Percentiles rank a stretch among this genome's conserved stretches.
Conservation (phyloP, 2,329 filamentous ascomycete species). For the Colletotrichum costaricense region DNA sequence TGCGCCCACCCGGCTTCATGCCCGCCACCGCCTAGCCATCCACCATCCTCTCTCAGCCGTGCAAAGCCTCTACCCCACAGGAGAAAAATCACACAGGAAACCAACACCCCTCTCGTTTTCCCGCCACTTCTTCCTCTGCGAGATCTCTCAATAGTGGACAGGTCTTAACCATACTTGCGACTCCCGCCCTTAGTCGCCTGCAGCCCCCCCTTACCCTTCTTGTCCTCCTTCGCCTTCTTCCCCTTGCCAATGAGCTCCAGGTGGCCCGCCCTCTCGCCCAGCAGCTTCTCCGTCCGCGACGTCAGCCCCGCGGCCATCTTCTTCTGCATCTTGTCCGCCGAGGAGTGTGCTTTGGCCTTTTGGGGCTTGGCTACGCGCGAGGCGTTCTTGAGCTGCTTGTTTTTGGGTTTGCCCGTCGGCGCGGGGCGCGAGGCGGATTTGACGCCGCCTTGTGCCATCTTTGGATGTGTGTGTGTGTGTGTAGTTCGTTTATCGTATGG, state of each 20-base stretch:
- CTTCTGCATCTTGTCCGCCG: slow-evolving; percentile 63
- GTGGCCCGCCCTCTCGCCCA: slow-evolving; percentile 69
- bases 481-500: neutral
- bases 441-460: slow-evolving; percentile 66
- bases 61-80: neutral
- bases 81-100: too few species aligned
- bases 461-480: neutral
- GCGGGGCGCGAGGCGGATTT: slow-evolving; percentile 59
- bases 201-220: slow-evolving; percentile 37
- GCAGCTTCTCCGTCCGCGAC: slow-evolving; percentile 66
- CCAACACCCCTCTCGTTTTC: too few species aligned
- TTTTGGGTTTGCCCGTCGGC: slow-evolving; percentile 49
- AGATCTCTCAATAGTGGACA: neutral
- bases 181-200: slow-evolving; percentile 57
- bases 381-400: slow-evolving; percentile 48
- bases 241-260: slow-evolving; percentile 69
- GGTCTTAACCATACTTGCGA: slow-evolving; percentile 65
- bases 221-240: slow-evolving; percentile 58
- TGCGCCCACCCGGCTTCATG: neutral
- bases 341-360: slow-evolving; percentile 53
- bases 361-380: slow-evolving; percentile 63
- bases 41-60: too few species aligned
- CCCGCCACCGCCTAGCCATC: too few species aligned
- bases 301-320: slow-evolving; percentile 67
- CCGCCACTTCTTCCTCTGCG: too few species aligned